Evolutionary conservation across 257 asterid genomes (phyloP), one percentile per base, ranked within the genome.

Genomic region (Salvia rosmarinus): DNA sequence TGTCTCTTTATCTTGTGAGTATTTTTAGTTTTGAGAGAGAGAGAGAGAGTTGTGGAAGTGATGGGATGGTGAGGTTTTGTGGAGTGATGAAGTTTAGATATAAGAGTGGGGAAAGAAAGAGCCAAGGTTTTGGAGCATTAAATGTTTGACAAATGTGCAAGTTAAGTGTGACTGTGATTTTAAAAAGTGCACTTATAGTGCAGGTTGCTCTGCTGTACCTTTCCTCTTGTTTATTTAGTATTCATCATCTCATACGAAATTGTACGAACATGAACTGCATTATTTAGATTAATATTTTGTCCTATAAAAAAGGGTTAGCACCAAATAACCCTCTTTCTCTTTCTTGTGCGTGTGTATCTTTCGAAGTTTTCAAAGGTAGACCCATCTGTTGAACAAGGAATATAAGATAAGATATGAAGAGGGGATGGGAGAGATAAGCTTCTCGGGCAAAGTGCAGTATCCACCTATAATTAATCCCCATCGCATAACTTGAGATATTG

Each of bases 211-310:
- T 74, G 83, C 83, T 83, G 87, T 85, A 78, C 85, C 32, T 80
- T 69, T 67, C 68, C 68, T 73, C 73, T 75, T 39, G 37, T 56
- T 68, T 47, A 50, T 70, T 76, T 70, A 42, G 73, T 73, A 57
- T 71, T 67, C 51, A 55, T 55, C 75, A 59, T 72, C 74, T 40
- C 73, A 82, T 83, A 87, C 86, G 88, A 88, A 82, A 73, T 70
- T 84, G 95, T 89, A 91, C 95, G 96, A 89, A 86, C 90, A 85
- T 79, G 85, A 87, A 85, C 65, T 35, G 76, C 82, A 77, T 79
- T 70, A 74, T 79, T 17, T 64, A 20, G 79, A 67, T 56, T 52
- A 42, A 69, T 65, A 50, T 62, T 66, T 55, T 16, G 51, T 9
- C 50, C 43, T 5, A 42, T 23, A 42, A 9, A 52, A 58, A 61